Conservation (phyloP, 2,329 filamentous ascomycete genomes). For the Trichoderma sp. region DNA sequence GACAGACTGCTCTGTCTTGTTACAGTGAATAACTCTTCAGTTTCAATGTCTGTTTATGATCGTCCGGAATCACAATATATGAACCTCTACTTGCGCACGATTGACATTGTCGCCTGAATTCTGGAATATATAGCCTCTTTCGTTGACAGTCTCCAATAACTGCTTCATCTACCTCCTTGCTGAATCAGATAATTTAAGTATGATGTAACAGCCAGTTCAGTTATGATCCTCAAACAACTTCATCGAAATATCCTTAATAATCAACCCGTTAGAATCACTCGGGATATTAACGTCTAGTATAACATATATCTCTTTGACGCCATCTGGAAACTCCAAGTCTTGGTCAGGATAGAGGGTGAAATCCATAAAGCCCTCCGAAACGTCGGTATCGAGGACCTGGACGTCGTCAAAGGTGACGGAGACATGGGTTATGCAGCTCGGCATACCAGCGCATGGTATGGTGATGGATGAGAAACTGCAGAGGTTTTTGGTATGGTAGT, state of each 20-base stretch:
- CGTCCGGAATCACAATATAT: not conserved
- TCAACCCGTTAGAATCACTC: not conserved
- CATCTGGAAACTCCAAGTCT: not conserved
- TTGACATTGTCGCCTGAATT: not conserved
- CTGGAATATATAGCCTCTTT: not conserved
- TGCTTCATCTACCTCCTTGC: not conserved
- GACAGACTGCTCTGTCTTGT: not conserved
- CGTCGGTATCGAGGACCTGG: not conserved
- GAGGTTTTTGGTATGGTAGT: not conserved
- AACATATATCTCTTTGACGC: not conserved
- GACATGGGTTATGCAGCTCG: not conserved
- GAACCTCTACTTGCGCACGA: too few species aligned
- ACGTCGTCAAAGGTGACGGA: not conserved
- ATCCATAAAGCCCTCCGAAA: not conserved
- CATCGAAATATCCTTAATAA: not conserved
- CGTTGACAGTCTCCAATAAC: not conserved
- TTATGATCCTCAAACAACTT: not conserved
- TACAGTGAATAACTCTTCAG: not conserved
- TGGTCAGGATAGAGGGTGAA: not conserved
- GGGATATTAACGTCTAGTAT: not conserved
- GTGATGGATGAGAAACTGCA: not conserved
- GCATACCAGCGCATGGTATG: rapidly evolving
- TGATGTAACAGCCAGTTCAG: not conserved
- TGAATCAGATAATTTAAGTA: too few species aligned
- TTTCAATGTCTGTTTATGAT: not conserved